These are phyloP conservation scores for Aspergillus sp. DNA, from an alignment of 2,329 filamentous ascomycete species.

Conservation along the genomic window DNA sequence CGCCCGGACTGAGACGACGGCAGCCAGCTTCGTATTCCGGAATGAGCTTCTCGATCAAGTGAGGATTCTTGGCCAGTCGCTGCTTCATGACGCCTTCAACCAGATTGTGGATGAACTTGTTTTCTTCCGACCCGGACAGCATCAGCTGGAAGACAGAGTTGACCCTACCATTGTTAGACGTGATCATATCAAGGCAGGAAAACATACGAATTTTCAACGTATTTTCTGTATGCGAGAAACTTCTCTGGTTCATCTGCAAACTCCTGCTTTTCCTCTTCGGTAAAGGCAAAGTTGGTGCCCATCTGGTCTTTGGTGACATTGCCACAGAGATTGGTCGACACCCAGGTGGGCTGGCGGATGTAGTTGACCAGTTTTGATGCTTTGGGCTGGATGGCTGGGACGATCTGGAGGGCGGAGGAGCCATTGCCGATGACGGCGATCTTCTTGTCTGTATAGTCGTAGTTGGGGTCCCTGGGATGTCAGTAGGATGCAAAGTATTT, in stretches of 20 bases:
- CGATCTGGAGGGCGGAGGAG: constrained; percentile 31
- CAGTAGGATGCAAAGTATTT: no score
- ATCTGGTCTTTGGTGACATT: constrained; percentile 14
- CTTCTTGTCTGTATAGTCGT: constrained; percentile 17
- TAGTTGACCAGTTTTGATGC: constrained; percentile 21
- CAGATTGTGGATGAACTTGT: constrained; percentile 1
- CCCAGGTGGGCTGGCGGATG: constrained; percentile 23
- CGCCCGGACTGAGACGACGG: constrained; percentile 46
- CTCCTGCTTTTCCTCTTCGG: constrained; percentile 15
- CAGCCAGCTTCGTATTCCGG: constrained; percentile 35
- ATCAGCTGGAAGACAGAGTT: constrained; percentile 11
- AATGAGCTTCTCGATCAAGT: constrained; percentile 5
- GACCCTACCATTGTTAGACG: constrained; percentile 3
- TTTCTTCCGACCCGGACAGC: constrained; percentile 7
- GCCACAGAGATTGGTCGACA: constrained; percentile 14
- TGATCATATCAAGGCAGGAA: no score
- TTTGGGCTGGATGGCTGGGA: constrained; percentile 13
- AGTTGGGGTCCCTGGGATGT: constrained; percentile 18
- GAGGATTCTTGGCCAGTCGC: constrained; percentile 1
- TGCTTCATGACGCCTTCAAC: constrained; percentile 4
- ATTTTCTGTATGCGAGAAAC: constrained; percentile 4
- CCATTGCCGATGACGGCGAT: constrained; percentile 28
- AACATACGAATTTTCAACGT: constrained; percentile 7
- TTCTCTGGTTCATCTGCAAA: constrained; percentile 13
- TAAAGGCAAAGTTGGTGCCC: constrained; percentile 21